Percentiles rank a stretch among this genome's conserved stretches.
Conservation (phyloP, 805 yeast species). For the Vanderwaltozyma tropicalis region DNA sequence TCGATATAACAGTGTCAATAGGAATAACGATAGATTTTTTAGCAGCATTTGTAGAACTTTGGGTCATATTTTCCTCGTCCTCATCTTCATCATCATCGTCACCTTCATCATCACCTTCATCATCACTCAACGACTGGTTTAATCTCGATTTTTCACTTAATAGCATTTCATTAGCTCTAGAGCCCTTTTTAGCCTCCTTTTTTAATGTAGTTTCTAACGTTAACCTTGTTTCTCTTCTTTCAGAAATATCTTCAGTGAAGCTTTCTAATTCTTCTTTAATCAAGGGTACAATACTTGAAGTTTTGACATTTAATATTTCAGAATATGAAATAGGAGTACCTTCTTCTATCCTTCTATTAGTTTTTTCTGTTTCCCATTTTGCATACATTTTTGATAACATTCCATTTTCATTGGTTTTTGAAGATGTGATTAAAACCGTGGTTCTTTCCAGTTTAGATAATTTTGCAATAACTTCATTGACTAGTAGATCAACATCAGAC, state of each 20-base stretch:
- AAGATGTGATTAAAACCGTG: conserved; percentile 62
- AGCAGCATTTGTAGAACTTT: conserved; percentile 2
- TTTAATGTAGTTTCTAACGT: conserved; percentile 27
- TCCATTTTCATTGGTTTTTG: conserved; percentile 1
- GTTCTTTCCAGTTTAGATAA: conserved; percentile 57
- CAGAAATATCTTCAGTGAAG: conserved; percentile 38
- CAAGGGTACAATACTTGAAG: conserved; percentile 39
- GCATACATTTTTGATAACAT: conserved; percentile 9
- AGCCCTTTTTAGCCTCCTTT: conserved; percentile 21
- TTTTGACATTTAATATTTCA: conserved; percentile 29
- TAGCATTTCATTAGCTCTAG: conserved; percentile 8
- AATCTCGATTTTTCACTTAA: not conserved
- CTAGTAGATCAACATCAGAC: conserved; percentile 54
- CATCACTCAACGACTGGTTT: not conserved
- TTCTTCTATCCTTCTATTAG: conserved; percentile 39
- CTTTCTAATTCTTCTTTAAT: conserved; percentile 39
- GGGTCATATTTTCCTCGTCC: conserved; percentile 23
- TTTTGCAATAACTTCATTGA: conserved; percentile 41
- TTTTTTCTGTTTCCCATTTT: conserved; percentile 42
- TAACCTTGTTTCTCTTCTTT: conserved; percentile 33
- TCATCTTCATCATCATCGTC: conserved; percentile 27
- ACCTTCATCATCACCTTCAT: conserved; percentile 14
- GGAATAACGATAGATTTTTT: conserved; percentile 16
- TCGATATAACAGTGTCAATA: conserved; percentile 18
- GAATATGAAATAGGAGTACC: conserved; percentile 51